Percentiles rank a stretch among this genome's conserved stretches.
phyloP scores from a whole-genome alignment of 495 filamentous ascomycete genomes.

The Cercophora samala region DNA sequence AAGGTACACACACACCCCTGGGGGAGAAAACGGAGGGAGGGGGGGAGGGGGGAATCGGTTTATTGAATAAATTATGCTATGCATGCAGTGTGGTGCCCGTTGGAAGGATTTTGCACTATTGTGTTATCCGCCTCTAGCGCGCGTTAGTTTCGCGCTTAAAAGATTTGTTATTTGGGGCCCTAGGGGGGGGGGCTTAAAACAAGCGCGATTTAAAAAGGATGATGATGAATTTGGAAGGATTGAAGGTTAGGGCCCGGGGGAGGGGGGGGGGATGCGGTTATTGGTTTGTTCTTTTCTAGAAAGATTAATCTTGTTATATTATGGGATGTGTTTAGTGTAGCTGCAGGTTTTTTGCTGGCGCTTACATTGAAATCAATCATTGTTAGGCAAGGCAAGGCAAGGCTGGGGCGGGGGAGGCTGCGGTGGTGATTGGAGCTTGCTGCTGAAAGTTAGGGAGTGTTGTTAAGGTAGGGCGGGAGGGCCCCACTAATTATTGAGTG shows the following conservation, averaged over 20 bases:
- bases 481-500: background rate
- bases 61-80: background rate
- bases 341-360: background rate
- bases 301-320: no score
- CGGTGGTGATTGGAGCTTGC: background rate
- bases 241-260: no score
- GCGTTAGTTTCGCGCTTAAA: conserved; percentile 19
- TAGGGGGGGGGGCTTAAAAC: background rate
- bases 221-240: background rate
- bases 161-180: background rate
- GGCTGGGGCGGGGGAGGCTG: background rate
- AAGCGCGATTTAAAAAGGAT: background rate
- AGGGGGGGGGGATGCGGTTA: background rate
- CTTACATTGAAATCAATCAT: no score
- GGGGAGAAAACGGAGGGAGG: background rate
- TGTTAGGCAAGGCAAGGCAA: no score
- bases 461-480: background rate
- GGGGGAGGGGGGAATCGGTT: no score
- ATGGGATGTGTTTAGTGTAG: no score
- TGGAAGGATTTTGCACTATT: conserved; percentile 3
- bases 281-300: background rate
- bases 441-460: background rate
- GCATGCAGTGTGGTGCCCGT: no score
- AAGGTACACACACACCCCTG: background rate
- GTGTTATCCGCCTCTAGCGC: conserved; percentile 16